Conservation (phyloP, 306 rosid genomes). For the Sicyos baderoa region DNA sequence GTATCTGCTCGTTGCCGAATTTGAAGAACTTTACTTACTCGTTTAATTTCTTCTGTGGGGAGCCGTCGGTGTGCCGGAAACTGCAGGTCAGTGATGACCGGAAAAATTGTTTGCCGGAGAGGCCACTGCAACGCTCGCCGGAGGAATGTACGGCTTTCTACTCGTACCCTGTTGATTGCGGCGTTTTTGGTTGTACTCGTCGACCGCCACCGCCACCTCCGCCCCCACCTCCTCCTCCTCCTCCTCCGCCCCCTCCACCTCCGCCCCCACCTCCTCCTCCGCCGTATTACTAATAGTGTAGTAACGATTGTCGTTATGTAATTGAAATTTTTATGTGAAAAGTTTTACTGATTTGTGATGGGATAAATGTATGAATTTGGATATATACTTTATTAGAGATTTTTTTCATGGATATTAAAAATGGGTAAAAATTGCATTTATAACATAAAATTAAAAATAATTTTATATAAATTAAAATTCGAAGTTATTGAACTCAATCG, state of each 20-base stretch:
- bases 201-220: not conserved
- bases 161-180: constrained; percentile 43
- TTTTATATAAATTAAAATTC: no score
- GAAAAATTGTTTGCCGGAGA: constrained; percentile 54
- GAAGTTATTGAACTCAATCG: no score
- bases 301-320: no score
- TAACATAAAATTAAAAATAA: no score
- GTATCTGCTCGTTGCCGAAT: constrained; percentile 52
- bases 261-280: no score
- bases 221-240: not conserved
- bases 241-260: no score
- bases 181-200: constrained; percentile 37
- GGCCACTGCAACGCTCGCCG: constrained; percentile 54
- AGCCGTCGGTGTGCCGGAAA: constrained; percentile 44
- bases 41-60: constrained; percentile 49
- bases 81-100: constrained; percentile 44
- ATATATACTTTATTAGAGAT: no score
- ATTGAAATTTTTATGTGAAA: not conserved
- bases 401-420: no score
- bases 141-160: constrained; percentile 47
- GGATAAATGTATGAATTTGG: no score
- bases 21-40: constrained; percentile 71
- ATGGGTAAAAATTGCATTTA: no score
- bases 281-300: no score
- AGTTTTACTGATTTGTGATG: no score